Evolutionary conservation across 1,139 yeast genomes (phyloP).

Genomic region (Hansenula sp.): DNA sequence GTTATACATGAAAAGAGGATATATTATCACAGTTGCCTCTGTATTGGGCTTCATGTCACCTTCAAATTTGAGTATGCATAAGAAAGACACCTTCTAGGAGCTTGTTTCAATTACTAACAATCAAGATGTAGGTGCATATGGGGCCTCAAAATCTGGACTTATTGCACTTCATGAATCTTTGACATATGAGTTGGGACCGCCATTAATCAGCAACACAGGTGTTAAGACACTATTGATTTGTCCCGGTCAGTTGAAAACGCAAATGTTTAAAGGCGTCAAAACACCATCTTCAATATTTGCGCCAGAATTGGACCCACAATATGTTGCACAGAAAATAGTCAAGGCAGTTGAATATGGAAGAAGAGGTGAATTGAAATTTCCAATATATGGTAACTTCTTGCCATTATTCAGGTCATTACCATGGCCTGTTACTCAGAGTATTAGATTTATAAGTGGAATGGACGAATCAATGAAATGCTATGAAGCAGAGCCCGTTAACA

Average conservation of each 20-base stretch:
- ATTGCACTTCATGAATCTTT: conserved; percentile 82
- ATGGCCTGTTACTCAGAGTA: conserved; percentile 59
- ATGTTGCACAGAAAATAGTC: conserved; percentile 60
- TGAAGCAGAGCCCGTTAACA: not conserved
- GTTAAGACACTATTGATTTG: conserved; percentile 73
- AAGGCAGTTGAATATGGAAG: conserved; percentile 55
- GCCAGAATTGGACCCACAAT: conserved; percentile 69
- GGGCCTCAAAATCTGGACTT: conserved; percentile 86
- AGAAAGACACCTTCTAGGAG: not conserved
- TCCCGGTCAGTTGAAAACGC: conserved; percentile 81
- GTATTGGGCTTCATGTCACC: conserved; percentile 85
- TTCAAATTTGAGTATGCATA: conserved; percentile 50
- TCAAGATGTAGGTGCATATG: conserved; percentile 49
- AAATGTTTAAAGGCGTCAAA: conserved; percentile 63
- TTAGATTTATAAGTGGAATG: conserved; percentile 56
- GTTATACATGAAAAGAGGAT: conserved; percentile 62
- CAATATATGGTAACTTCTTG: conserved; percentile 69
- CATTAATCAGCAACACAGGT: conserved; percentile 32
- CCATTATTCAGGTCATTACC: conserved; percentile 73
- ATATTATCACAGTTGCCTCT: conserved; percentile 76
- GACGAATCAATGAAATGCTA: conserved; percentile 47
- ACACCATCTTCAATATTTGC: conserved; percentile 77
- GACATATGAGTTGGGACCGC: conserved; percentile 64
- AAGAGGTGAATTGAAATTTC: conserved; percentile 67
- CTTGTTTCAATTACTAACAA: not conserved